A percentile compares a stretch with the other conserved stretches of the same genome.
These are phyloP conservation scores for Aspergillus caelatus DNA, from an alignment of 2,329 filamentous ascomycete species.

Conservation along the genomic window DNA sequence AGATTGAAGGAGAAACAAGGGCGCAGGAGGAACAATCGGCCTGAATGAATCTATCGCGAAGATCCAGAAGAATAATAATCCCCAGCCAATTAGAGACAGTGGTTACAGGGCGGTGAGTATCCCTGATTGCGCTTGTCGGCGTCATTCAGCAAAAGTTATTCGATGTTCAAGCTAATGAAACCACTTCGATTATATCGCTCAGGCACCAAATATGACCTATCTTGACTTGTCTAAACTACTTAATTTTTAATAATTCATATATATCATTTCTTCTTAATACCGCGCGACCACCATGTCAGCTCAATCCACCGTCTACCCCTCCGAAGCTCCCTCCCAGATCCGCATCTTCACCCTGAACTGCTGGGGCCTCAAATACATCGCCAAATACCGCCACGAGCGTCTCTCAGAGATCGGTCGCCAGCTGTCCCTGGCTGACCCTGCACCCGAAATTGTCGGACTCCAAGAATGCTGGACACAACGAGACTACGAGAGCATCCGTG, in stretches of 20 bases:
- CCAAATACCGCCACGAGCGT: conserved; percentile 75
- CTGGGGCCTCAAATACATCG: conserved; percentile 91
- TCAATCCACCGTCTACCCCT: conserved; percentile 8
- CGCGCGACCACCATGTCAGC: not conserved
- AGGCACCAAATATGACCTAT: not conserved
- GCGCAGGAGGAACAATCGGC: conserved; percentile 1
- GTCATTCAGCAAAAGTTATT: not conserved
- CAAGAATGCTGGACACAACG: conserved; percentile 93
- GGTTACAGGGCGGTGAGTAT: not conserved
- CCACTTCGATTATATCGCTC: not conserved
- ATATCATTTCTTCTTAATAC: not conserved
- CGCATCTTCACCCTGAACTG: conserved; percentile 89
- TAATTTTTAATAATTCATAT: not conserved
- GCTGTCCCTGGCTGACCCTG: conserved; percentile 67
- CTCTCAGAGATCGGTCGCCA: conserved; percentile 81
- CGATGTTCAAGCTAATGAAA: not conserved
- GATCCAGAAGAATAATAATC: not conserved
- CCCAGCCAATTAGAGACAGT: conserved; percentile 3
- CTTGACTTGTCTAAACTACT: not conserved
- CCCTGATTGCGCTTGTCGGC: not conserved
- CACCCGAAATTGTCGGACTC: conserved; percentile 84
- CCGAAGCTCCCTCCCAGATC: conserved; percentile 59
- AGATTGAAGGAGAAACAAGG: conserved; percentile 4
- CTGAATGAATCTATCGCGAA: conserved; percentile 7
- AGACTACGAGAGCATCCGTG: conserved; percentile 78